These are phyloP conservation scores for Schizopora paradoxa DNA, from an alignment of 1,284 basidiomycete species.

Conservation along the genomic window DNA sequence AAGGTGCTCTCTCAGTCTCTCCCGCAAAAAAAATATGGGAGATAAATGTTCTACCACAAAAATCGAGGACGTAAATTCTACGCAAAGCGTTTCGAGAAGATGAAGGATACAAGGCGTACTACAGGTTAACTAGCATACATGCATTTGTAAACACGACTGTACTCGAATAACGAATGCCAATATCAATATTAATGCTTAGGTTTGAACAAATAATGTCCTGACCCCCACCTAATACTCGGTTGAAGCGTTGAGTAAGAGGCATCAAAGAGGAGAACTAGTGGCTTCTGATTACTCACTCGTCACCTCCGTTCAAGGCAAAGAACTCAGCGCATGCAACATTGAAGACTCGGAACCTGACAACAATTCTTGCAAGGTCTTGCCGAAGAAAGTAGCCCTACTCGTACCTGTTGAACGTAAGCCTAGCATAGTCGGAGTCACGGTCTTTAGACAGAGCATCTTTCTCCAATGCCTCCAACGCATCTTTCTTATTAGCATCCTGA, in stretches of 20 bases:
- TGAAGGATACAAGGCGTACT: no score
- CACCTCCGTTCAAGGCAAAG: constrained; percentile 60
- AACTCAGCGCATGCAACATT: constrained; percentile 74
- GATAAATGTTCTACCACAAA: no score
- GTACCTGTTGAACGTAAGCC: constrained; percentile 58
- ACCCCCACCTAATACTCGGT: constrained; percentile 38
- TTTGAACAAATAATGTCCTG: constrained; percentile 50
- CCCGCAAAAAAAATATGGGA: no score
- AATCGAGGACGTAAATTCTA: no score
- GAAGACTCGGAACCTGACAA: constrained; percentile 59
- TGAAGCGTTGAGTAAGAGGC: background rate
- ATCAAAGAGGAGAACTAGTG: background rate
- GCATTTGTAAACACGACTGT: no score
- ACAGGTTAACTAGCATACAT: no score
- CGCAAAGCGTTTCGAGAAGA: no score
- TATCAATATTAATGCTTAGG: constrained; percentile 28
- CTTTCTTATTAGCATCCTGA: constrained; percentile 51
- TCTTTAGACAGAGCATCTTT: constrained; percentile 45
- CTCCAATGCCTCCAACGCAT: constrained; percentile 48
- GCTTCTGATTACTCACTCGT: constrained; percentile 58
- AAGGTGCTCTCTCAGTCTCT: no score
- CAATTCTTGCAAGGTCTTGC: background rate
- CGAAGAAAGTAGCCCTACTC: constrained; percentile 2
- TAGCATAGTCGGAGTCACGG: constrained; percentile 44
- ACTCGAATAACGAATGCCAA: no score